Evolutionary conservation across 306 rosid species (phyloP), one percentile per base, ranked within the genome.

Genomic region (Fragaria nilgerrensis): DNA sequence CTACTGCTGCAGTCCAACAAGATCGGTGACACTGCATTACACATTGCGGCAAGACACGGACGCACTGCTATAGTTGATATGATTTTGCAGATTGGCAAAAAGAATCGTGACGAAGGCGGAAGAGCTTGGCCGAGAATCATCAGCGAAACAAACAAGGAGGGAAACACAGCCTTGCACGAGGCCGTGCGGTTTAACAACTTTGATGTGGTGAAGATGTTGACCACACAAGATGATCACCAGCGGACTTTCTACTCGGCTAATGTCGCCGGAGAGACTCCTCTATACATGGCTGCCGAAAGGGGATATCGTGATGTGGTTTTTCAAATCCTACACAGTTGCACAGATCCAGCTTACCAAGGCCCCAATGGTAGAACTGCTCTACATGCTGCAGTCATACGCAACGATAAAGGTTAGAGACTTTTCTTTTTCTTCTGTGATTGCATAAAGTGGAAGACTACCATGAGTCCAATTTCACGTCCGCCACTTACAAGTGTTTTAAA

Each of bases 1-100:
- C 1, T 77, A n/a, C 17, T 69, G 11, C 5, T 13, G 17, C 13
- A 58, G 64, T 22, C 20, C 2, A 77, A 77, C 27, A 2, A 12
- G 10, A 70, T 14, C 12, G 62, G 50, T 7, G 81, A 77, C 5
- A 77, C 75, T 13, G 61, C 70, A 20, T 23, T 78, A 0, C 81
- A 78, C 48, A n/a, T 70, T 1, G 70, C 81, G 0, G 70, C 71
- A 8, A 78, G 63, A 22, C 8, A 55, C 0, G 75, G 62, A 37
- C 25, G 11, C 32, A 29, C 5, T 13, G 5, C 1, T 11, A 43
- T 58, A 27, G 76, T 70, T 8, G 2, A 2, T 1, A 45, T 5
- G 14, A 61, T 78, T 5, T 13, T 58, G 6, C 2, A 44, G 4
- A 9, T n/a, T 27, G 49, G 27, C 81, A 37, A 12, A 55, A 70